Conservation (phyloP, 768 basidiomycete genomes). For the Thelephora aurantiotincta region DNA sequence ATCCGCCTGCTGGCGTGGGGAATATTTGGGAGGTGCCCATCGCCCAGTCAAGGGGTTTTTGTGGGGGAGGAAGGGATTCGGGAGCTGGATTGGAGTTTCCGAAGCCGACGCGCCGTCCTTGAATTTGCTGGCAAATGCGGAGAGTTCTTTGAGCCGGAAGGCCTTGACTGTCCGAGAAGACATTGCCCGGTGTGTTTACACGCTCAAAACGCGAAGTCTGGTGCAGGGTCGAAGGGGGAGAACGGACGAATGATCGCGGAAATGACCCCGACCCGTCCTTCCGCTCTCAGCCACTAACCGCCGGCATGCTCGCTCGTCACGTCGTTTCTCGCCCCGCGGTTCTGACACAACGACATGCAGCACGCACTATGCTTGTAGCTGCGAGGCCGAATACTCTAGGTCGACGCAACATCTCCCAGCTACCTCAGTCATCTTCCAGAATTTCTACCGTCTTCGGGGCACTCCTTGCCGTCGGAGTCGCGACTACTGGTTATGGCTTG, state of each 20-base stretch:
- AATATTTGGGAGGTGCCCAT: slow-evolving; percentile 61
- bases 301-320: too few relatives aligned
- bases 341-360: too few relatives aligned
- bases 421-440: slow-evolving; percentile 6
- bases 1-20: slow-evolving; percentile 64
- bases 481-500: slow-evolving; percentile 29
- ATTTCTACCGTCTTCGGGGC: slow-evolving; percentile 25
- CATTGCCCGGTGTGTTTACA: background rate
- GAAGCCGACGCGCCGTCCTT: slow-evolving; percentile 1
- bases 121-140: slow-evolving; percentile 18
- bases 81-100: slow-evolving; percentile 10
- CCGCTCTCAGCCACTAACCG: too few relatives aligned
- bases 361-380: too few relatives aligned
- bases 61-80: slow-evolving; percentile 60
- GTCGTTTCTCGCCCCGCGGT: too few relatives aligned
- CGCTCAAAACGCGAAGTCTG: too few relatives aligned
- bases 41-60: slow-evolving; percentile 43
- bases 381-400: too few relatives aligned
- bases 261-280: too few relatives aligned
- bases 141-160: slow-evolving; percentile 33
- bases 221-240: too few relatives aligned
- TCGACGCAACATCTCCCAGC: background rate
- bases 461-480: slow-evolving; percentile 23
- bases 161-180: slow-evolving; percentile 24
- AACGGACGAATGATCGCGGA: too few relatives aligned